Percentiles rank a stretch among this genome's conserved stretches.
These are phyloP conservation scores for Coemansia sp. DNA, from an alignment of 192 early-diverging fungal genomes.

Conservation along the genomic window DNA sequence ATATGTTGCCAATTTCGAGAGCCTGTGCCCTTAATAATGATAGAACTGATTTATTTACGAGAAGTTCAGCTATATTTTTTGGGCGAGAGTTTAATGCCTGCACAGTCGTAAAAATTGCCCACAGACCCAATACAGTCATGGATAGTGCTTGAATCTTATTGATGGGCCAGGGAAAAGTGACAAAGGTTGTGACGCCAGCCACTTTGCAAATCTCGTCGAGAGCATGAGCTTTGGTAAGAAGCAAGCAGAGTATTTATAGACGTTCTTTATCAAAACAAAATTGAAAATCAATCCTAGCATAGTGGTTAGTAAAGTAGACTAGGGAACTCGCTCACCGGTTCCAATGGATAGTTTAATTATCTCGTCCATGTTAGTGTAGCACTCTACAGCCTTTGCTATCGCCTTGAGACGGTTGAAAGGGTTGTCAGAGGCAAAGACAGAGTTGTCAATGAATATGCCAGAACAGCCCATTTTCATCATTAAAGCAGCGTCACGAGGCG, in stretches of 20 bases:
- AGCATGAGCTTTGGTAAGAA: conserved; percentile 2
- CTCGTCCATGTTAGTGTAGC: background rate
- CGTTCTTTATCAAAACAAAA: background rate
- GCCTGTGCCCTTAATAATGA: no score
- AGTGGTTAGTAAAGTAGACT: background rate
- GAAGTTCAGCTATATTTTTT: conserved; percentile 61
- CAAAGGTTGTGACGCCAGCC: conserved; percentile 22
- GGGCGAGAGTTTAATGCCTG: conserved; percentile 31
- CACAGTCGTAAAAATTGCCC: conserved; percentile 63
- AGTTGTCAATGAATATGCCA: background rate
- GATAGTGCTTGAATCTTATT: conserved; percentile 59
- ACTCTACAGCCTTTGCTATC: background rate
- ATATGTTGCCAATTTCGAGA: no score
- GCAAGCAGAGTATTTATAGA: background rate
- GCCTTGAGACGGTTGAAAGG: background rate
- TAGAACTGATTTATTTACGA: conserved; percentile 18
- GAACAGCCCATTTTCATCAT: background rate
- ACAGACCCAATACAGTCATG: conserved; percentile 66
- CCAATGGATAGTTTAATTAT: background rate
- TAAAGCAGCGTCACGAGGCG: background rate
- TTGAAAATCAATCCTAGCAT: background rate
- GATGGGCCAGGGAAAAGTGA: conserved; percentile 17
- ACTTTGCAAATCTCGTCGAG: conserved; percentile 8
- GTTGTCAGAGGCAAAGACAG: background rate
- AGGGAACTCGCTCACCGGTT: background rate